Conservation (phyloP, 176 grass and related monocot species). For the Phragmites australis region DNA sequence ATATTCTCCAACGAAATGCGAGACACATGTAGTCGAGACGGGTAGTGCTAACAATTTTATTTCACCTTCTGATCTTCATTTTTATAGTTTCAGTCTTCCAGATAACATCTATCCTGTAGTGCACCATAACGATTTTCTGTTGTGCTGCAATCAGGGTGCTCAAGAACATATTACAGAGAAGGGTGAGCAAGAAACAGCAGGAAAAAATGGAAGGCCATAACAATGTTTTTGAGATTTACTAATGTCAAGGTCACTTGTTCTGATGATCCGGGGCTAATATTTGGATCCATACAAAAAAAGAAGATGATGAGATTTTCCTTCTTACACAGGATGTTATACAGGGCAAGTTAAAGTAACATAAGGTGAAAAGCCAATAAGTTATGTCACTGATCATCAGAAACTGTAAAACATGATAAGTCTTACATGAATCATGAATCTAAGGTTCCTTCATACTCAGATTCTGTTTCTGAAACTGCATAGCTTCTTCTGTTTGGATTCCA, state of each 20-base stretch:
- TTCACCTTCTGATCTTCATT: too few relatives aligned
- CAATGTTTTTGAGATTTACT: constrained; percentile 21
- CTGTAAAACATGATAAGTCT: constrained; percentile 3
- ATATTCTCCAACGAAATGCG: constrained; percentile 96
- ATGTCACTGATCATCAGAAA: constrained; percentile 8
- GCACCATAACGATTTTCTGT: background rate
- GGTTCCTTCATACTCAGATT: background rate
- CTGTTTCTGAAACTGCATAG: background rate
- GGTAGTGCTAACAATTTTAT: too few relatives aligned
- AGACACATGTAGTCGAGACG: constrained; percentile 91
- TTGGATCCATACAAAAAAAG: constrained; percentile 16
- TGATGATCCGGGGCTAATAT: constrained; percentile 58
- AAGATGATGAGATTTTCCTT: background rate
- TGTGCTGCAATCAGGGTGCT: constrained; percentile 63
- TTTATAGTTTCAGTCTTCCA: constrained; percentile 22
- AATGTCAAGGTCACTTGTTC: background rate
- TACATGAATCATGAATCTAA: background rate
- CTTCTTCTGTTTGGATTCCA: background rate
- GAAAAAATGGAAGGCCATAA: background rate
- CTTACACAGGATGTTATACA: constrained; percentile 31
- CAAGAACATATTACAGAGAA: constrained; percentile 87
- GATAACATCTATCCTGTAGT: background rate
- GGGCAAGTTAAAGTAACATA: constrained; percentile 18
- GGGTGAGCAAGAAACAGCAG: constrained; percentile 46
- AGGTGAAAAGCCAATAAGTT: constrained; percentile 4